Evolutionary conservation across 1,139 yeast genomes (phyloP).

Genomic region (Geotrichum europaeum): DNA sequence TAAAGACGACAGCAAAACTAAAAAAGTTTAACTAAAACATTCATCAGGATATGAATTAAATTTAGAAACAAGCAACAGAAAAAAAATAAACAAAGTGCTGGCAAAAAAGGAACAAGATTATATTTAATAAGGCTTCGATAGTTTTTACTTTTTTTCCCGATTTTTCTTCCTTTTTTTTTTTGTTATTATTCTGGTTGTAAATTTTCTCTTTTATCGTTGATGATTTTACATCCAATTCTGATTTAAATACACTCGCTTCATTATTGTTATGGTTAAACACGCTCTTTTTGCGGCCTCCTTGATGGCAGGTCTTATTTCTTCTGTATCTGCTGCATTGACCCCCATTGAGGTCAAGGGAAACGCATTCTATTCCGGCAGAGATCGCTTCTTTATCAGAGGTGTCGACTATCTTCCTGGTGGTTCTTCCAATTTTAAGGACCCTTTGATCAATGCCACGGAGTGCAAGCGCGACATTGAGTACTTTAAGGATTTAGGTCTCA

Average conservation of each 20-base stretch:
- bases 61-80: neutral
- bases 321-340: constrained; percentile 8
- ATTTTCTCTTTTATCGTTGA: neutral
- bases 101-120: neutral
- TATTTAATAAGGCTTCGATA: neutral
- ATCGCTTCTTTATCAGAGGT: constrained; percentile 77
- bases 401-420: constrained; percentile 77
- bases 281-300: neutral
- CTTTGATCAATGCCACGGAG: constrained; percentile 57
- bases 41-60: neutral
- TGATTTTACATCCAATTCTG: neutral
- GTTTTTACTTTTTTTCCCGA: neutral
- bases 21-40: neutral
- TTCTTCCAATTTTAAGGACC: constrained; percentile 54
- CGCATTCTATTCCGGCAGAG: constrained; percentile 73
- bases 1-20: neutral
- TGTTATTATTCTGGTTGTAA: neutral
- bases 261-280: neutral
- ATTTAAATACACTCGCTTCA: neutral
- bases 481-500: constrained; percentile 70
- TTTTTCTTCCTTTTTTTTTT: neutral
- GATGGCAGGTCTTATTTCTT: neutral
- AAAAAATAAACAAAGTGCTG: neutral
- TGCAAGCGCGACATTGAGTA: constrained; percentile 71
- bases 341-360: constrained; percentile 37